phyloP scores from a whole-genome alignment of 495 filamentous ascomycete species.

The Articulospora tetracladia region DNA sequence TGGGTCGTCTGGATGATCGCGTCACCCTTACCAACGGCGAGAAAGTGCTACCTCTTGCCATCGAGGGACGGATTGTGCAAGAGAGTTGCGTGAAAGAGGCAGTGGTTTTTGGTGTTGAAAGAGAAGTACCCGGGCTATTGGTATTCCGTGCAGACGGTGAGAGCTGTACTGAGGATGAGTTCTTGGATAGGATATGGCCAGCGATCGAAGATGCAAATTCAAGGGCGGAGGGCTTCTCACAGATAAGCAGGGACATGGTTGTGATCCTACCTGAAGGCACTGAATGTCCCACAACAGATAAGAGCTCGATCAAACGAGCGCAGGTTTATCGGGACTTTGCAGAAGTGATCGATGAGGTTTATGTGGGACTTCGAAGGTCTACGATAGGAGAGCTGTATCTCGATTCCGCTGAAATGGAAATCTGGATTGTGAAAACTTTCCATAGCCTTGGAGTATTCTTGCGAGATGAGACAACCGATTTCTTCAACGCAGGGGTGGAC shows the following conservation, averaged over 20 bases:
- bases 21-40: conserved; percentile 58
- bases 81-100: conserved; percentile 46
- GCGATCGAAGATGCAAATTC: conserved; percentile 40
- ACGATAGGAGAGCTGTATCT: conserved; percentile 27
- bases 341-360: conserved; percentile 38
- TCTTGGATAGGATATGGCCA: conserved; percentile 36
- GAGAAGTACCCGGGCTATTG: conserved; percentile 27
- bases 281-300: conserved; percentile 44
- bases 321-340: conserved; percentile 40
- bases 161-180: conserved; percentile 26
- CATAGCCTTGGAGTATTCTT: conserved; percentile 23
- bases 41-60: conserved; percentile 54
- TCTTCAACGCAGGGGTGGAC: conserved; percentile 52
- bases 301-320: conserved; percentile 46
- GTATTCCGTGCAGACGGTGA: conserved; percentile 20
- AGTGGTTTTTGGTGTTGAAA: conserved; percentile 41
- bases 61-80: conserved; percentile 53
- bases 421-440: conserved; percentile 21
- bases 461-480: conserved; percentile 34
- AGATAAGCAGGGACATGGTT: conserved; percentile 29
- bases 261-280: conserved; percentile 28
- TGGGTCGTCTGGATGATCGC: conserved; percentile 52
- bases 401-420: conserved; percentile 32
- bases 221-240: conserved; percentile 41
- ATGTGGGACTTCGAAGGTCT: conserved; percentile 28